phyloP scores from a whole-genome alignment of 805 yeast species.

The Scheffersomyces spartinae region DNA sequence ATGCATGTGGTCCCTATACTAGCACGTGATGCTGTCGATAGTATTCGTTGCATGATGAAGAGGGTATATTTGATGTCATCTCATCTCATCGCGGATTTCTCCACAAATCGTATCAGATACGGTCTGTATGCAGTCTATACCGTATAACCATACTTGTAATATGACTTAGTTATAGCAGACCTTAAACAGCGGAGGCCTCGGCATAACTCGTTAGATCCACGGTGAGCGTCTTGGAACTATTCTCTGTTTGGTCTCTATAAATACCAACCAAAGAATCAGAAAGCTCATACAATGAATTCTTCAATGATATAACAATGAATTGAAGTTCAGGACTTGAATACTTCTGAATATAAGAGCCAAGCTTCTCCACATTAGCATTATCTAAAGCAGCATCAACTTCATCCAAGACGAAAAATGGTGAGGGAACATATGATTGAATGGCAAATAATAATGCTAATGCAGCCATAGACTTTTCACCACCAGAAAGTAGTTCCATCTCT shows the following conservation, averaged over 20 bases:
- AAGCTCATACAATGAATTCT: conserved; percentile 74
- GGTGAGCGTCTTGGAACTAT: conserved; percentile 64
- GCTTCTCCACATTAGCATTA: conserved; percentile 70
- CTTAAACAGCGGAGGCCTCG: too few relatives aligned
- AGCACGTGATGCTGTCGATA: too few relatives aligned
- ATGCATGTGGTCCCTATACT: too few relatives aligned
- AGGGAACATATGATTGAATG: conserved; percentile 79
- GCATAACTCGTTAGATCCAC: conserved; percentile 59
- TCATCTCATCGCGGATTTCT: too few relatives aligned
- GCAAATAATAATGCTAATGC: conserved; percentile 90
- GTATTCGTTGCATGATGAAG: too few relatives aligned
- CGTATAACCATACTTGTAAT: too few relatives aligned
- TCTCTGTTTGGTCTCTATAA: conserved; percentile 66
- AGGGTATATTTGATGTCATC: too few relatives aligned
- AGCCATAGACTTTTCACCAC: conserved; percentile 96
- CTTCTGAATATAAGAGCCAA: conserved; percentile 74
- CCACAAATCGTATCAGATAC: too few relatives aligned
- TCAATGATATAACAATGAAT: conserved; percentile 86
- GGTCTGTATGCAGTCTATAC: too few relatives aligned
- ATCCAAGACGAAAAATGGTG: conserved; percentile 92
- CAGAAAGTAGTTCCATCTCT: conserved; percentile 86
- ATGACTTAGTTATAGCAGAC: too few relatives aligned
- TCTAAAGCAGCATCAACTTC: conserved; percentile 99
- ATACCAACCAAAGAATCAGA: conserved; percentile 91
- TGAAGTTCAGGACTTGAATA: conserved; percentile 74